These are phyloP conservation scores for Diaporthe sp. DNA, from an alignment of 2,329 filamentous ascomycete genomes.

Conservation along the genomic window DNA sequence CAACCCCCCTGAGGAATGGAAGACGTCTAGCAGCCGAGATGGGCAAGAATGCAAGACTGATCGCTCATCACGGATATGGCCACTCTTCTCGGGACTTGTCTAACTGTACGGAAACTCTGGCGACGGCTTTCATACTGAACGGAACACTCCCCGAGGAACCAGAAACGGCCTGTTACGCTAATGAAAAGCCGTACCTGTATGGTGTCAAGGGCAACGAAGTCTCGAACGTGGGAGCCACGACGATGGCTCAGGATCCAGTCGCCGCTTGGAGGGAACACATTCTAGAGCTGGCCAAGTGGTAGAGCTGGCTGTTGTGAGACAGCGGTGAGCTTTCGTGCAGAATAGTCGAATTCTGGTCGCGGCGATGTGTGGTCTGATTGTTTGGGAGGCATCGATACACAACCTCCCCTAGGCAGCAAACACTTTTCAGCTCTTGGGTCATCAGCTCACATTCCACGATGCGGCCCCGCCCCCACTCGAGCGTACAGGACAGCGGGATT, in stretches of 20 bases:
- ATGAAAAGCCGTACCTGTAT: constrained; percentile 64
- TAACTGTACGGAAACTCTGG: constrained; percentile 59
- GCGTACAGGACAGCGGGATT: constrained; percentile 23
- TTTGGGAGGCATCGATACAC: constrained; percentile 27
- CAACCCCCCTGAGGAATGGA: constrained; percentile 64
- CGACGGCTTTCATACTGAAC: constrained; percentile 56
- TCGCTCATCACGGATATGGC: constrained; percentile 65
- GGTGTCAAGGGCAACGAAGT: constrained; percentile 46
- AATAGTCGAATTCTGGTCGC: not conserved
- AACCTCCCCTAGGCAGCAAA: constrained; percentile 18
- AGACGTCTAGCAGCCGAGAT: constrained; percentile 59
- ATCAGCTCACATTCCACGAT: not conserved
- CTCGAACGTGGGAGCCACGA: not conserved
- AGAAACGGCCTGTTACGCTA: constrained; percentile 62
- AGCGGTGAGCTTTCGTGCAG: not conserved
- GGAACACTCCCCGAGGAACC: constrained; percentile 56
- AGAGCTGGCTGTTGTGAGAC: constrained; percentile 20
- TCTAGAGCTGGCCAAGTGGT: constrained; percentile 35
- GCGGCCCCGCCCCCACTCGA: not conserved
- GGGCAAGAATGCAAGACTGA: constrained; percentile 62
- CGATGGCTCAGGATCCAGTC: constrained; percentile 41
- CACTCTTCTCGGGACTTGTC: constrained; percentile 62
- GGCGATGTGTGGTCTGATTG: constrained; percentile 18
- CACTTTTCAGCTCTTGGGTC: constrained; percentile 23
- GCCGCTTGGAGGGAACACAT: constrained; percentile 48